These are phyloP conservation scores for Sphaerobolus stellatus DNA, from an alignment of 1,284 basidiomycete genomes.

Conservation along the genomic window DNA sequence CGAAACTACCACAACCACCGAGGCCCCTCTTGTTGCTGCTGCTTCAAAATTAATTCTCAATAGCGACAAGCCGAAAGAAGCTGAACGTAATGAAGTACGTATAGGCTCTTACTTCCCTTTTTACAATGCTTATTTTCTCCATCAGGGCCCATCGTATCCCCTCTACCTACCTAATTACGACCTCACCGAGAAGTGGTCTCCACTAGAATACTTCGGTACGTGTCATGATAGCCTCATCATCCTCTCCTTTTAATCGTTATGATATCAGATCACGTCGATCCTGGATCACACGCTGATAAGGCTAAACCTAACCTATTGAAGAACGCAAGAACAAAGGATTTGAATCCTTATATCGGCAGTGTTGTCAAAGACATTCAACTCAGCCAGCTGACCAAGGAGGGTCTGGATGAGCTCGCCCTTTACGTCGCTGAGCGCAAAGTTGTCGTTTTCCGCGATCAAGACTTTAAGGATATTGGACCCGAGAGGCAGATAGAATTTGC, in stretches of 20 bases:
- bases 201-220: too few relatives aligned
- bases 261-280: conserved; percentile 34
- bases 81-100: too few relatives aligned
- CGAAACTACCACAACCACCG: conserved; percentile 14
- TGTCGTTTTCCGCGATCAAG: conserved; percentile 55
- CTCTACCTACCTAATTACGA: too few relatives aligned
- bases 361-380: conserved; percentile 61
- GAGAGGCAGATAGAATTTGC: conserved; percentile 53
- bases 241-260: too few relatives aligned
- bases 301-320: conserved; percentile 51
- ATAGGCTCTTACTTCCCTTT: too few relatives aligned
- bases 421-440: conserved; percentile 60
- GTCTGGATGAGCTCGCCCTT: conserved; percentile 64
- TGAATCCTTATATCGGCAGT: conserved; percentile 59
- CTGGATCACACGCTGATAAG: conserved; percentile 48
- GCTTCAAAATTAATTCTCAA: conserved; percentile 15
- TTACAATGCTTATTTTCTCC: too few relatives aligned
- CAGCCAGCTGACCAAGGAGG: conserved; percentile 50
- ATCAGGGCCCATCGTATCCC: too few relatives aligned
- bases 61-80: too few relatives aligned
- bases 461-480: conserved; percentile 54
- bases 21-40: conserved; percentile 6
- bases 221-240: too few relatives aligned
- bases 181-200: too few relatives aligned
- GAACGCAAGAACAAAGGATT: conserved; percentile 37